These are phyloP conservation scores for Wickerhamomyces alni DNA, from an alignment of 805 yeast species.

Conservation along the genomic window DNA sequence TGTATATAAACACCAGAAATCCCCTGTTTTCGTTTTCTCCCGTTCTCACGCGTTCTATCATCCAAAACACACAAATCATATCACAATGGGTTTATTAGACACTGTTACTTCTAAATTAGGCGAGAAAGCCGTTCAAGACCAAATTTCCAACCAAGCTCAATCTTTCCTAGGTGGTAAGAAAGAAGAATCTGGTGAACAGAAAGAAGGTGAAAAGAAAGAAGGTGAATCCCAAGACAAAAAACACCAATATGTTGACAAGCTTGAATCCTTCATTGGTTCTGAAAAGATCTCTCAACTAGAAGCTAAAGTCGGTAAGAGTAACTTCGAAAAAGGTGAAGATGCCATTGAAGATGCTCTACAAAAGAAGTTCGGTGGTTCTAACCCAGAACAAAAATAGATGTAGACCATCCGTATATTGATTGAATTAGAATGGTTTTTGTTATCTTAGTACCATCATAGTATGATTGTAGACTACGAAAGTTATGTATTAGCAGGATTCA, in stretches of 20 bases:
- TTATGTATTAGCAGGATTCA: too few relatives aligned
- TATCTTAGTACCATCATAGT: too few relatives aligned
- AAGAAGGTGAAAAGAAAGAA: slow-evolving; percentile 1
- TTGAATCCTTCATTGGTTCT: slow-evolving; percentile 25
- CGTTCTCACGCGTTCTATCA: not conserved
- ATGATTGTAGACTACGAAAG: too few relatives aligned
- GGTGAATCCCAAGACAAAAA: not conserved
- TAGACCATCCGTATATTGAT: not conserved
- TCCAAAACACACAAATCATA: not conserved
- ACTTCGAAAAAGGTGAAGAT: slow-evolving; percentile 24
- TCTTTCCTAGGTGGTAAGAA: slow-evolving; percentile 4
- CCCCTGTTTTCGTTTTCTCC: not conserved
- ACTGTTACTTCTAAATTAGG: slow-evolving; percentile 13
- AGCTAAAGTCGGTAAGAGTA: slow-evolving; percentile 26
- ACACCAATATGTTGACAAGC: slow-evolving; percentile 22
- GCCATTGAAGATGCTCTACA: slow-evolving; percentile 21
- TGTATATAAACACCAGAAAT: not conserved
- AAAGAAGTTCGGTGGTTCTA: not conserved
- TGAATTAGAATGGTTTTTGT: too few relatives aligned
- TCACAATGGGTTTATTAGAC: slow-evolving; percentile 19
- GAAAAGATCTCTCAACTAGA: slow-evolving; percentile 24
- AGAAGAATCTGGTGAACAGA: not conserved
- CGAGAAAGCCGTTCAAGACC: slow-evolving; percentile 11
- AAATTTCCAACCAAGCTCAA: slow-evolving; percentile 11
- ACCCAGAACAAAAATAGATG: not conserved